phyloP scores from a whole-genome alignment of 1,284 basidiomycete species.

The Cutaneotrichosporon dermatis region DNA sequence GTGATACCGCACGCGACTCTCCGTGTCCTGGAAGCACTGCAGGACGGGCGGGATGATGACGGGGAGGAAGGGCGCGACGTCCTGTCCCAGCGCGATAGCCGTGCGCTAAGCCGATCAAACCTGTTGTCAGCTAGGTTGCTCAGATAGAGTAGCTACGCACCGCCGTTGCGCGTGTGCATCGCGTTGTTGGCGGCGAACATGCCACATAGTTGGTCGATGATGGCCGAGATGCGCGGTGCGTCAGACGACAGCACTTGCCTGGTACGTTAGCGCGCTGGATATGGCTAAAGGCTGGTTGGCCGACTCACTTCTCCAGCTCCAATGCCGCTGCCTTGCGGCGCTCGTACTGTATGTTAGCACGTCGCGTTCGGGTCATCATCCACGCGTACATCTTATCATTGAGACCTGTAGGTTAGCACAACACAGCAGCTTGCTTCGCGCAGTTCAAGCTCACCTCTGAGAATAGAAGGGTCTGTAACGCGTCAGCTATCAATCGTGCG shows the following conservation, averaged over 20 bases:
- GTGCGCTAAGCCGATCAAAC: slow-evolving; percentile 88
- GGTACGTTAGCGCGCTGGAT: neutral
- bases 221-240: slow-evolving; percentile 71
- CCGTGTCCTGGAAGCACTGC: slow-evolving; percentile 89
- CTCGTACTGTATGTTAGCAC: slow-evolving; percentile 60
- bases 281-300: neutral
- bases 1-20: slow-evolving; percentile 76
- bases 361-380: neutral
- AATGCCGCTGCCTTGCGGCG: slow-evolving; percentile 92
- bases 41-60: slow-evolving; percentile 86
- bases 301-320: slow-evolving; percentile 81
- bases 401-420: slow-evolving; percentile 30
- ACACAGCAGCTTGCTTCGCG: neutral
- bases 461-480: slow-evolving; percentile 34
- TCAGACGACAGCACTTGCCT: slow-evolving; percentile 82
- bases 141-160: slow-evolving; percentile 37
- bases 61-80: slow-evolving; percentile 89
- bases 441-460: slow-evolving; percentile 29
- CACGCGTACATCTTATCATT: slow-evolving; percentile 48
- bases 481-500: neutral
- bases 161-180: slow-evolving; percentile 87
- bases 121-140: slow-evolving; percentile 12
- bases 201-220: slow-evolving; percentile 90
- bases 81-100: slow-evolving; percentile 89
- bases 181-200: slow-evolving; percentile 83